Evolutionary conservation across 345 rosid genomes (phyloP).

Genomic region (Boechera stricta): DNA sequence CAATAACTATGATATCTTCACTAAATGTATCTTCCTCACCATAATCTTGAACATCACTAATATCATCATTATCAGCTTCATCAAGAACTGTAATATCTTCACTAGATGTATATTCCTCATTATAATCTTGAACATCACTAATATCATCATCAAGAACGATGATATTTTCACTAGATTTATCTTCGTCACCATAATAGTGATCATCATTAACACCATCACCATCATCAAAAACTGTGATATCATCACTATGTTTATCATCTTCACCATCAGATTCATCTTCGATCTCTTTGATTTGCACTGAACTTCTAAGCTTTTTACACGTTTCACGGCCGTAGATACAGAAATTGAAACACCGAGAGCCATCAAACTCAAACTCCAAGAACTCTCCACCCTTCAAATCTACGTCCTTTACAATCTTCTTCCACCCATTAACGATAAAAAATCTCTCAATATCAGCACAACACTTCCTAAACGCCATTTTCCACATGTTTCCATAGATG

Average conservation of each 20-base stretch:
- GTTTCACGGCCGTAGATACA: background rate
- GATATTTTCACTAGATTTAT: background rate
- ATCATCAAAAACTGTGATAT: background rate
- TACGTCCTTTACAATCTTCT: slow-evolving; percentile 6
- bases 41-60: background rate
- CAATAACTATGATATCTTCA: background rate
- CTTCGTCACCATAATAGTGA: background rate
- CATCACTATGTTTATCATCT: background rate
- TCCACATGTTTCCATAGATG: slow-evolving; percentile 12
- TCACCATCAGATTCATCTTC: slow-evolving; percentile 3
- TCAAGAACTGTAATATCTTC: background rate
- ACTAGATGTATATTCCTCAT: background rate
- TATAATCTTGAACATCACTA: background rate
- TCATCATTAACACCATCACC: background rate
- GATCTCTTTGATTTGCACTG: background rate
- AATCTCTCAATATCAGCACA: slow-evolving; percentile 2
- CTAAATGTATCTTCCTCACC: background rate
- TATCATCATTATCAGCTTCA: background rate
- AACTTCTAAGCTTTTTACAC: background rate
- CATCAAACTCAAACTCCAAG: slow-evolving; percentile 30
- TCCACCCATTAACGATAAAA: slow-evolving; percentile 32
- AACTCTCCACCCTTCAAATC: slow-evolving; percentile 6
- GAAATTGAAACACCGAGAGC: slow-evolving; percentile 2
- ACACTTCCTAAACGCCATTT: slow-evolving; percentile 10
- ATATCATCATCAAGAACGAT: background rate